Evolutionary conservation across 768 basidiomycete species (phyloP).

Genomic region (Rickenella mellea): DNA sequence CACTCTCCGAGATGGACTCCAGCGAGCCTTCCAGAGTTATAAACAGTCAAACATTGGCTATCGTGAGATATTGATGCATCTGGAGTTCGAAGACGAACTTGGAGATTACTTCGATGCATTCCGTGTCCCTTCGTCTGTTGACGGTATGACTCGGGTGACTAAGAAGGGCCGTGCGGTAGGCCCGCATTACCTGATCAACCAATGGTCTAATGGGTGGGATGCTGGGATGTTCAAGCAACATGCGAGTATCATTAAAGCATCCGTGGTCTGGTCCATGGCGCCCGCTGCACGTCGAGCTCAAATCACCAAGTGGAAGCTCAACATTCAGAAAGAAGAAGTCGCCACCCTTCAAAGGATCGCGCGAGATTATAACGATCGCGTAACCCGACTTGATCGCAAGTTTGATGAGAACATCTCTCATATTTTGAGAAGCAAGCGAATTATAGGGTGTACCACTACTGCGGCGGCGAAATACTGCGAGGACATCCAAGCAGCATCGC

Average conservation of each 20-base stretch:
- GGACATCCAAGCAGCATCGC: conserved; percentile 34
- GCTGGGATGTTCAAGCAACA: conserved; percentile 31
- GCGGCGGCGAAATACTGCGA: conserved; percentile 53
- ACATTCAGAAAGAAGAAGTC: conserved; percentile 24
- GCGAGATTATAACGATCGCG: conserved; percentile 30
- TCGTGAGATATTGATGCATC: conserved; percentile 28
- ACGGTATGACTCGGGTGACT: conserved; percentile 39
- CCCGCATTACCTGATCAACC: conserved; percentile 31
- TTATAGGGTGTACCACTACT: conserved; percentile 64
- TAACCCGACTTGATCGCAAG: conserved; percentile 25
- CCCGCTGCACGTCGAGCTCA: conserved; percentile 15
- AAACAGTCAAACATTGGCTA: conserved; percentile 10
- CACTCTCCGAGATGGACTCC: conserved; percentile 13
- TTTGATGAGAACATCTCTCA: conserved; percentile 23
- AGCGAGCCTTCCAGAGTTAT: conserved; percentile 20
- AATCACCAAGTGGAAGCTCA: conserved; percentile 24
- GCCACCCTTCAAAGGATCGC: conserved; percentile 22
- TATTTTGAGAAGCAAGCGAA: conserved; percentile 34
- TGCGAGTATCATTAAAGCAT: conserved; percentile 13
- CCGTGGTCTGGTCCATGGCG: conserved; percentile 29
- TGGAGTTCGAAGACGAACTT: conserved; percentile 48
- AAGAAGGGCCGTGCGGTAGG: conserved; percentile 25
- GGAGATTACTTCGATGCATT: conserved; percentile 31
- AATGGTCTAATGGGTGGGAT: conserved; percentile 36
- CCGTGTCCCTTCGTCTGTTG: conserved; percentile 27